Conservation (phyloP, 163 green algal species). For the Scenedesmus sp. region DNA sequence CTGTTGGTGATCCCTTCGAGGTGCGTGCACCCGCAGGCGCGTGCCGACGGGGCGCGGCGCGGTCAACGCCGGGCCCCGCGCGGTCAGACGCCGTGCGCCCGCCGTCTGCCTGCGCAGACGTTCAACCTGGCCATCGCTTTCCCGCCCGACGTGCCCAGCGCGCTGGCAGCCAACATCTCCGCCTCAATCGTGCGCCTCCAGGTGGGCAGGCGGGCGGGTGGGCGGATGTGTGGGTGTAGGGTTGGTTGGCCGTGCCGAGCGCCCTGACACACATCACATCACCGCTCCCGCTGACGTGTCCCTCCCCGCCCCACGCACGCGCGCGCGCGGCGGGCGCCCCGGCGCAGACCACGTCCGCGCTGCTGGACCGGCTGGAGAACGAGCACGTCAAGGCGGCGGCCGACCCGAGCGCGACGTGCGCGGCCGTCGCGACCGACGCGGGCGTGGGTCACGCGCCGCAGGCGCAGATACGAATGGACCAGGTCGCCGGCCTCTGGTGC, state of each 20-base stretch:
- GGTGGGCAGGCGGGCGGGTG: neutral
- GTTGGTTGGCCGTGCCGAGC: neutral
- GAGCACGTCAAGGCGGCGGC: slow-evolving; percentile 9
- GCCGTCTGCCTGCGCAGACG: neutral
- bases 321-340: neutral
- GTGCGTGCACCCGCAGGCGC: no score
- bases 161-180: neutral
- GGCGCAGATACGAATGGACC: neutral
- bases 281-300: neutral
- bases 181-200: slow-evolving; percentile 35
- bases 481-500: neutral
- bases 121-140: slow-evolving; percentile 46
- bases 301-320: neutral
- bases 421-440: neutral
- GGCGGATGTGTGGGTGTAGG: neutral
- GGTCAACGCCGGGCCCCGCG: no score
- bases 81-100: no score
- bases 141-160: slow-evolving; percentile 1
- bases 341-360: slow-evolving; percentile 1
- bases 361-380: slow-evolving; percentile 46
- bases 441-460: neutral
- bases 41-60: no score
- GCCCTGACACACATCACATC: neutral
- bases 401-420: neutral
- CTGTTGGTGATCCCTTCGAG: slow-evolving; percentile 36